Percentiles rank a stretch among this genome's conserved stretches.
Evolutionary conservation across 345 rosid genomes (phyloP).

Genomic region (Sapria himalayana): DNA sequence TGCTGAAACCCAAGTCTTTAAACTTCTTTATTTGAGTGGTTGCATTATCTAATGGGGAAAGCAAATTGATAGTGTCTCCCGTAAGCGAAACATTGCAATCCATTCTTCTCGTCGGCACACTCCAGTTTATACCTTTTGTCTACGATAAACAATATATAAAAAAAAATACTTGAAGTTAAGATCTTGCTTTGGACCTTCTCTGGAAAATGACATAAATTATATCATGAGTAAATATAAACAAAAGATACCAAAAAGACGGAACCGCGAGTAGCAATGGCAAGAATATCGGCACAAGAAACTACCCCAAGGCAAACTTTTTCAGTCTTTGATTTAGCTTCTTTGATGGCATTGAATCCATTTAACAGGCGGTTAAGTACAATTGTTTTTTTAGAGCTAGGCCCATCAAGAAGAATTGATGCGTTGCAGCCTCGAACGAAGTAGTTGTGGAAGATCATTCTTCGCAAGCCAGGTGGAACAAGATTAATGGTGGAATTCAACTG

Average conservation of each 20-base stretch:
- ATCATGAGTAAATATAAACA: neutral
- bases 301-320: conserved; percentile 27
- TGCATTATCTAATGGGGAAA: conserved; percentile 34
- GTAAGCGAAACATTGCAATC: conserved; percentile 31
- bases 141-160: conserved; percentile 1
- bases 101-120: conserved; percentile 38
- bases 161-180: neutral
- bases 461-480: conserved; percentile 29
- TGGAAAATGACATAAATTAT: neutral
- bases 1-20: conserved; percentile 22
- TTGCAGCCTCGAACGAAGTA: conserved; percentile 33
- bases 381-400: conserved; percentile 24
- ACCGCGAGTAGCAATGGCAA: conserved; percentile 38
- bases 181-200: no score
- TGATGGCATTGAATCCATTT: conserved; percentile 27
- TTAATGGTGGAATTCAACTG: conserved; percentile 12
- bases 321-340: conserved; percentile 25
- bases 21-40: conserved; percentile 22
- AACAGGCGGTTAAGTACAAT: conserved; percentile 19
- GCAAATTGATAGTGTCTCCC: conserved; percentile 20
- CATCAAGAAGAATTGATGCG: conserved; percentile 25
- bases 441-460: conserved; percentile 42
- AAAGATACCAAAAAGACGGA: conserved; percentile 21
- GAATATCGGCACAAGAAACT: conserved; percentile 43
- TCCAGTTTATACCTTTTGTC: conserved; percentile 53